A percentile compares a stretch with the other conserved stretches of the same genome.
Evolutionary conservation across 2,329 filamentous ascomycete species (phyloP).

Genomic region (Chrysoporthe deuterocubensis): DNA sequence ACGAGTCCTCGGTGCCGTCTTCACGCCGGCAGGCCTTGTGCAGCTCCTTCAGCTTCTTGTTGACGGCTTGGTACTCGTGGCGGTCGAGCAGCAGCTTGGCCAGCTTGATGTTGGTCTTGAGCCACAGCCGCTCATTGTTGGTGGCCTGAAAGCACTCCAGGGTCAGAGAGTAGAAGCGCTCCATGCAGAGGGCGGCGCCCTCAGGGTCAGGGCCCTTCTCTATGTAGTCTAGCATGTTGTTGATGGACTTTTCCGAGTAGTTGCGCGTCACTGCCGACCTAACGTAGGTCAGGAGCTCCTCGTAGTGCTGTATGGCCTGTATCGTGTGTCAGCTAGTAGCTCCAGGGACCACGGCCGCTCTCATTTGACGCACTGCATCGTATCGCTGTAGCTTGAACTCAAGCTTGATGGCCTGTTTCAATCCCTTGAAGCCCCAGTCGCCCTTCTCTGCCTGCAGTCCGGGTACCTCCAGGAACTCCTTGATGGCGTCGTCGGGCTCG

Average conservation of each 20-base stretch:
- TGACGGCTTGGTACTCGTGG: constrained; percentile 81
- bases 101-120: constrained; percentile 98
- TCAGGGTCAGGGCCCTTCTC: constrained; percentile 82
- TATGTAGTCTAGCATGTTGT: constrained; percentile 98
- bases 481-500: constrained; percentile 85
- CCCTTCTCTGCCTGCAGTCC: constrained; percentile 86
- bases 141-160: constrained; percentile 94
- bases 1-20: constrained; percentile 87
- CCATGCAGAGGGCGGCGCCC: constrained; percentile 80
- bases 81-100: constrained; percentile 89
- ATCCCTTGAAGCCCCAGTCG: constrained; percentile 97
- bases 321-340: constrained; percentile 33
- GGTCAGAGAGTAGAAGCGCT: constrained; percentile 92
- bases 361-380: constrained; percentile 63
- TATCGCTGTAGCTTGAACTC: constrained; percentile 94
- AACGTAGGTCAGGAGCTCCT: constrained; percentile 94
- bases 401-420: constrained; percentile 97
- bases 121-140: constrained; percentile 95
- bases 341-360: neutral
- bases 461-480: constrained; percentile 89
- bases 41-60: constrained; percentile 83
- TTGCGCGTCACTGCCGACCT: constrained; percentile 96
- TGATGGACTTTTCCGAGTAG: constrained; percentile 99
- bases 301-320: constrained; percentile 89
- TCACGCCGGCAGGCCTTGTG: constrained; percentile 86